Evolutionary conservation across 2,329 filamentous ascomycete genomes (phyloP).

Genomic region (Teratosphaeria pseudoeucalypti): DNA sequence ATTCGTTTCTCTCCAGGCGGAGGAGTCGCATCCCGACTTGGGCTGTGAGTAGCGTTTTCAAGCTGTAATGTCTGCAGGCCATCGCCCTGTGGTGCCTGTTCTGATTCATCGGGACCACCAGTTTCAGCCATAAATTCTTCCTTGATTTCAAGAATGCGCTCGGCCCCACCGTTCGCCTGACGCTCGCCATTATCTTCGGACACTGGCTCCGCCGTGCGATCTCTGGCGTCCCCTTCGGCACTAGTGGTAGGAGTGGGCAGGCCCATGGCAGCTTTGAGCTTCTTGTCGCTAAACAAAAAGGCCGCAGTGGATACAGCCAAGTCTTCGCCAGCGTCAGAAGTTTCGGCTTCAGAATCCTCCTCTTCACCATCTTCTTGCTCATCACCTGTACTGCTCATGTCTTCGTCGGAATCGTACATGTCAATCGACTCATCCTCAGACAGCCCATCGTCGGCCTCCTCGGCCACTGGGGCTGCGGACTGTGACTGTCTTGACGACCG

Average conservation of each 20-base stretch:
- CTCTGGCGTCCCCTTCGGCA: slow-evolving; percentile 15
- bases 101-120: background rate
- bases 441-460: slow-evolving; percentile 29
- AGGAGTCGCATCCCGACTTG: slow-evolving; percentile 19
- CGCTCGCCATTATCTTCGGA: background rate
- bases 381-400: slow-evolving; percentile 23
- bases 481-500: background rate
- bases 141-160: background rate
- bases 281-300: slow-evolving; percentile 20
- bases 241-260: slow-evolving; percentile 24
- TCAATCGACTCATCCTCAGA: slow-evolving; percentile 28
- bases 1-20: slow-evolving; percentile 10
- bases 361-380: slow-evolving; percentile 25
- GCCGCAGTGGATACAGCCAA: slow-evolving; percentile 14
- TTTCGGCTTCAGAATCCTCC: slow-evolving; percentile 19
- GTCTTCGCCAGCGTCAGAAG: slow-evolving; percentile 15
- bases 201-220: slow-evolving; percentile 6
- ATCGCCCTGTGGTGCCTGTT: background rate
- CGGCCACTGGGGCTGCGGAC: background rate
- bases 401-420: slow-evolving; percentile 29
- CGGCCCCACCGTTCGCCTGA: background rate
- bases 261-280: slow-evolving; percentile 19
- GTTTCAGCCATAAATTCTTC: background rate
- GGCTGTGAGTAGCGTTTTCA: background rate
- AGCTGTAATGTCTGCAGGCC: background rate